A percentile compares a stretch with the other conserved stretches of the same genome.
Evolutionary conservation across 257 asterid species (phyloP).

Genomic region (Cordia subcordata): DNA sequence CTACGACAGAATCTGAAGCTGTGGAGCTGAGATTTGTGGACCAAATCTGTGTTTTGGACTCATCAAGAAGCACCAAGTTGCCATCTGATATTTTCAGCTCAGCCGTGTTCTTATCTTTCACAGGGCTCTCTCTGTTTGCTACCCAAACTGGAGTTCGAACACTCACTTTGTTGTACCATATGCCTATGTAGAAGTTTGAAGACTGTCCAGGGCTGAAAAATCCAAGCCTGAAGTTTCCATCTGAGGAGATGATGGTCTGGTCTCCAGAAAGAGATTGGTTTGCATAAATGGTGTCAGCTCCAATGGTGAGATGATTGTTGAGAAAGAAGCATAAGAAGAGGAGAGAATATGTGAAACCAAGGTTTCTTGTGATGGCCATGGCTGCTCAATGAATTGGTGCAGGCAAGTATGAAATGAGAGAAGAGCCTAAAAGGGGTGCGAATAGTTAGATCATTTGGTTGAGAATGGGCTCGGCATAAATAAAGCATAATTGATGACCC

Average conservation of each 20-base stretch:
- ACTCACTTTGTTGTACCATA: conserved; percentile 31
- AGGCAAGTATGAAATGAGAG: background rate
- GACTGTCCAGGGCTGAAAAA: conserved; percentile 33
- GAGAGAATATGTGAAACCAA: conserved; percentile 4
- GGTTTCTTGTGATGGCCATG: conserved; percentile 15
- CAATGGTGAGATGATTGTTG: conserved; percentile 12
- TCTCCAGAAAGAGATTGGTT: conserved; percentile 36
- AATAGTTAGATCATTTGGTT: too few relatives aligned
- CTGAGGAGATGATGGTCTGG: conserved; percentile 28
- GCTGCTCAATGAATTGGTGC: background rate
- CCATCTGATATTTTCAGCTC: conserved; percentile 23
- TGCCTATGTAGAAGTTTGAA: conserved; percentile 31
- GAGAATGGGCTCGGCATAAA: too few relatives aligned
- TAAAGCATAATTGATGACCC: too few relatives aligned
- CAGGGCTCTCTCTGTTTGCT: conserved; percentile 34
- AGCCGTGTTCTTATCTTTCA: conserved; percentile 23
- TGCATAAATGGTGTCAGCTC: conserved; percentile 35
- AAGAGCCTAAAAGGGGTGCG: background rate
- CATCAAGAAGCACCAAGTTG: conserved; percentile 36
- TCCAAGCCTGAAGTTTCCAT: conserved; percentile 34
- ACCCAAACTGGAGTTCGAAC: conserved; percentile 35
- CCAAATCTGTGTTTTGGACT: conserved; percentile 37
- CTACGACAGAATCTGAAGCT: conserved; percentile 32
- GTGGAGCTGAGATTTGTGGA: conserved; percentile 36
- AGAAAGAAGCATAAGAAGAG: conserved; percentile 12